Evolutionary conservation across 2,329 filamentous ascomycete genomes (phyloP).

Genomic region (Microsporum audouinii): DNA sequence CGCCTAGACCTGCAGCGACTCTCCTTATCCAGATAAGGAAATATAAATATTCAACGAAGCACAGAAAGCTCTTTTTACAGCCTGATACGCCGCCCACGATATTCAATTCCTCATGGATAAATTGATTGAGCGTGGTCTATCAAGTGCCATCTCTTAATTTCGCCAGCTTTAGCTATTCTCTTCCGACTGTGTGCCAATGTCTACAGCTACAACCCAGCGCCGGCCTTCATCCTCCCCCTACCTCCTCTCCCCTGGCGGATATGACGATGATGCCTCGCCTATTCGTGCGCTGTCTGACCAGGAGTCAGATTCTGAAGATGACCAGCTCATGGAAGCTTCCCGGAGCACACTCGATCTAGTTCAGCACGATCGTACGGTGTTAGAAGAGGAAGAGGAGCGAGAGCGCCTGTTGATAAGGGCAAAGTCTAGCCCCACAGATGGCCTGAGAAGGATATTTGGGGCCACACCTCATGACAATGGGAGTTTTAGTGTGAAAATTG

Average conservation of each 20-base stretch:
- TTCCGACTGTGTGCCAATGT: background rate
- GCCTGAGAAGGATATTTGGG: conserved; percentile 32
- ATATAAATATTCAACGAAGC: background rate
- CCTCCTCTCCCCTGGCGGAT: conserved; percentile 52
- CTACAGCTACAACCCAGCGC: background rate
- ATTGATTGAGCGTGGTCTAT: background rate
- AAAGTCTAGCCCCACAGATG: conserved; percentile 24
- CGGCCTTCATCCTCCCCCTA: conserved; percentile 24
- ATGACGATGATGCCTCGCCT: conserved; percentile 59
- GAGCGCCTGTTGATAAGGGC: conserved; percentile 34
- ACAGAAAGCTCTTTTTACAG: background rate
- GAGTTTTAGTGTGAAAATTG: conserved; percentile 38
- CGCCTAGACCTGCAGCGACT: background rate
- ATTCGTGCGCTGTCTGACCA: conserved; percentile 53
- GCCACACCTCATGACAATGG: conserved; percentile 25
- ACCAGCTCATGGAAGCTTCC: conserved; percentile 53
- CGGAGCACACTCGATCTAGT: conserved; percentile 59
- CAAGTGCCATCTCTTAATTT: background rate
- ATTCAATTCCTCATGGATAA: background rate
- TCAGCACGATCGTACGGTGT: conserved; percentile 56
- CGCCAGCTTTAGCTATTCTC: background rate
- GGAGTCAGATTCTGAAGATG: conserved; percentile 66
- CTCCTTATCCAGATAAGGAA: background rate
- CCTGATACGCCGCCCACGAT: background rate
- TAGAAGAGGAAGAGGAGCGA: conserved; percentile 61